Evolutionary conservation across 495 filamentous ascomycete species (phyloP), one percentile per base, ranked within the genome.

Genomic region (Penicillium crystallinum): DNA sequence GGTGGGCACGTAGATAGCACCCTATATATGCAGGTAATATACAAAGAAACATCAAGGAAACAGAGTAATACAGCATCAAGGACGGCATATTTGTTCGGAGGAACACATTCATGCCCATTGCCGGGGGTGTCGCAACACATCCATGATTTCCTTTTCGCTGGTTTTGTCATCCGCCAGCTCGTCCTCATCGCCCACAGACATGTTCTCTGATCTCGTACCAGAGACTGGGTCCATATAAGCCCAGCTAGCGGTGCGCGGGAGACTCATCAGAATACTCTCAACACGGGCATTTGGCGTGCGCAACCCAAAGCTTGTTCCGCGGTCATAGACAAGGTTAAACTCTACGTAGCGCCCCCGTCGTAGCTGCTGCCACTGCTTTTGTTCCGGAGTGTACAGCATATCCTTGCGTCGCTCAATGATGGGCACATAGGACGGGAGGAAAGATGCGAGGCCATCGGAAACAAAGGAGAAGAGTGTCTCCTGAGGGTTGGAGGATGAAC

Each of bases 311-410:
- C 87, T 86, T 6, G 93, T 99, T 11, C 93, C 93, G 23, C 93
- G 83, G 74, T 99, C 93, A 72, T 99, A 90, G 41, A 99, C 88
- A 15, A 99, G 80, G 71, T 99, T 99, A 71, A 99, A 99, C 68
- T 99, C 93, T 22, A 99, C 95, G 69, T 99, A 99, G 58, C 87
- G 76, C 30, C 95, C 93, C 43, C 93, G 78, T 25, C 93, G 80
- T 53, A 99, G 76, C 74, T 97, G 93, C 69, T 99, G 93, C 93
- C 93, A 99, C 52, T 87, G 79, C 75, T 96, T 97, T 73, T 97
- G 88, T 49, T 81, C 73, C 11, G 83, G 83, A 0, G 87, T 89
- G 58, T 82, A 99, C 0, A 87, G 81, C 89, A 95, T 89, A 54
- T 97, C 88, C 74, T 95, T 99, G 46, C 93, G 75, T 59, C 77